Evolutionary conservation across 2,329 filamentous ascomycete genomes (phyloP).

Genomic region (Colletotrichum higginsianum): DNA sequence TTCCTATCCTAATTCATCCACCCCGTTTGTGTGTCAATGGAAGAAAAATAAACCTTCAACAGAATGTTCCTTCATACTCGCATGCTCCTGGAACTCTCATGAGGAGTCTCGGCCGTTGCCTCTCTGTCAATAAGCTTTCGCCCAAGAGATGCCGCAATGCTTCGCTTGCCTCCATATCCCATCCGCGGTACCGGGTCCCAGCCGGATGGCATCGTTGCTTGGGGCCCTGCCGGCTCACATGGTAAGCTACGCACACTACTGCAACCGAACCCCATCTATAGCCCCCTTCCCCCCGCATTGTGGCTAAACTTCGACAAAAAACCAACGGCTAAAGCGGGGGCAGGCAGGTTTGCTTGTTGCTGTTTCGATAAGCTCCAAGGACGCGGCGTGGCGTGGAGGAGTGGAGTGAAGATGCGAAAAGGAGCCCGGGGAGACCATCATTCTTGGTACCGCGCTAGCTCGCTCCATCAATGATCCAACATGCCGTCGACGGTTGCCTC

Average conservation of each 20-base stretch:
- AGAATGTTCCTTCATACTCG: too few species aligned
- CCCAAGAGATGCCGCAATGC: background rate
- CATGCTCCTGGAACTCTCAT: too few species aligned
- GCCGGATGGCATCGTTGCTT: constrained; percentile 10
- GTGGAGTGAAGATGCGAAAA: background rate
- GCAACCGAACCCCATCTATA: background rate
- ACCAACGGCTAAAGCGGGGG: constrained; percentile 20
- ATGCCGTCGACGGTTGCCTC: background rate
- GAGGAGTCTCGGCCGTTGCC: too few species aligned
- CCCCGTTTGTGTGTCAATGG: too few species aligned
- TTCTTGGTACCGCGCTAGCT: constrained; percentile 7
- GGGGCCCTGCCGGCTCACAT: background rate
- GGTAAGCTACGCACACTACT: constrained; percentile 20
- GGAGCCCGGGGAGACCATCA: background rate
- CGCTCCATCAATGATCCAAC: background rate
- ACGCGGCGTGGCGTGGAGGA: background rate
- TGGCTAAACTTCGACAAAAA: constrained; percentile 35
- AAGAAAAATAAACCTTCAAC: too few species aligned
- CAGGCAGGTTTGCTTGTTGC: background rate
- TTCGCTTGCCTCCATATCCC: background rate
- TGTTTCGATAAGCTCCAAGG: constrained; percentile 10
- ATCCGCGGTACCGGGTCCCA: background rate
- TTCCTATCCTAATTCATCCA: background rate
- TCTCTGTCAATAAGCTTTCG: background rate
- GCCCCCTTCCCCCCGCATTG: constrained; percentile 31